Evolutionary conservation across 306 rosid genomes (phyloP), one percentile per base, ranked within the genome.

Genomic region (Quercus agrifolia): DNA sequence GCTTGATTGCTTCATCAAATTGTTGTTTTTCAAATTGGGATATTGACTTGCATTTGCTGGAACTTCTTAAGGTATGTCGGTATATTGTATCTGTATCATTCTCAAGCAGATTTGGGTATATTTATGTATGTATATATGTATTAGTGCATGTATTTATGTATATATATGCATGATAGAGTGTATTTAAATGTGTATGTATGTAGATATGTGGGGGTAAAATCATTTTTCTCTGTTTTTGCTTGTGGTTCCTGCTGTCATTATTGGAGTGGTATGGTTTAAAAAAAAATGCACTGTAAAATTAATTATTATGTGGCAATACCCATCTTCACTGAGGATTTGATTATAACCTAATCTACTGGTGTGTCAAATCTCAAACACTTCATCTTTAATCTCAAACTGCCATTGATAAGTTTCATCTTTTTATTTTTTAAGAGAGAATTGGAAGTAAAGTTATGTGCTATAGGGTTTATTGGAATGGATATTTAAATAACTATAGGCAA

Each of bases 11-110:
- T 67, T 87, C 90, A 52, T 93, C 98, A 63, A 90, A 87, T 80
- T 93, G 94, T 83, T 78, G 92, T 81, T 93, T 95, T 83, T 88
- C 97, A 81, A 89, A 91, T 82, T 80, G 85, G 87, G 99, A 93
- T 83, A 84, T 93, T 28, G 96, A 95, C 80, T 81, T 86, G 25
- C 94, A 87, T 87, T 88, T 91, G 56, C 85, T 95, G 78, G 87
- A 88, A 33, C 92, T 95, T 83, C 85, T 95, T 73, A 95, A 95
- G 97, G 99, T 95, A 84, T 66, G 69, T 59, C 38, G 46, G 59
- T 79, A 38, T 28, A 55, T 73, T 28, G 59, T 46, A 10, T 12
- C 44, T 30, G 15, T 30, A 5, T 63, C 44, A 58, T n/a, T 58
- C 10, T 63, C 70, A 27, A 27, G 6, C 18, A 27, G 7, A 25